phyloP scores from a whole-genome alignment of 768 basidiomycete species.

The Boletellus ananas region DNA sequence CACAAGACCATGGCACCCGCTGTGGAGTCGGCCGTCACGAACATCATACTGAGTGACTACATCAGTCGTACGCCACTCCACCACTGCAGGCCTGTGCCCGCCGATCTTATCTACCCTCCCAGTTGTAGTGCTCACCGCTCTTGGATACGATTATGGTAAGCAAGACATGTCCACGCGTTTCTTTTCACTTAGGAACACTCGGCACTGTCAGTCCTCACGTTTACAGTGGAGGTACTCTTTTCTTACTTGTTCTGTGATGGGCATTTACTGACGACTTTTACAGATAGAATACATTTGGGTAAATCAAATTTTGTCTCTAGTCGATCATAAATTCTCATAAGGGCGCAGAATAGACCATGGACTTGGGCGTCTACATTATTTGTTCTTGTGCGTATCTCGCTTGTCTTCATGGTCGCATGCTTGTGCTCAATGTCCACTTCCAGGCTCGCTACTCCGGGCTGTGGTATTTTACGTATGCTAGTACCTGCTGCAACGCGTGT shows the following conservation, averaged over 20 bases:
- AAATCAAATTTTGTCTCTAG: neutral
- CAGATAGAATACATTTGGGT: neutral
- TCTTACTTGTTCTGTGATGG: too few species aligned
- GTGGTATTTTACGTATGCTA: neutral
- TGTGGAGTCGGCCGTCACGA: neutral
- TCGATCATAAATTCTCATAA: neutral
- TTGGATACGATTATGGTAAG: neutral
- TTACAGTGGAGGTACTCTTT: too few species aligned
- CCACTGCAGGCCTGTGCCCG: neutral
- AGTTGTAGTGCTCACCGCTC: neutral
- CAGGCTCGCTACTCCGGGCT: neutral
- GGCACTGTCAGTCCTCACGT: too few species aligned
- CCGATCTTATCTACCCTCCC: neutral
- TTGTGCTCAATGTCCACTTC: neutral
- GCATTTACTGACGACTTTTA: neutral
- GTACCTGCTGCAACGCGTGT: neutral
- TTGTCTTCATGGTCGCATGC: neutral
- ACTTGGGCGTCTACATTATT: neutral
- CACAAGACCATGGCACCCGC: neutral
- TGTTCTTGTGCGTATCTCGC: neutral
- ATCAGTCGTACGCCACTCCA: neutral
- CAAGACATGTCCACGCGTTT: neutral
- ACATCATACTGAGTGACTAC: neutral
- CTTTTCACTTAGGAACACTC: too few species aligned
- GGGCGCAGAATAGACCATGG: neutral